Evolutionary conservation across 2,329 filamentous ascomycete species (phyloP), one percentile per base, ranked within the genome.

Genomic region (Cryphonectria naterciae): DNA sequence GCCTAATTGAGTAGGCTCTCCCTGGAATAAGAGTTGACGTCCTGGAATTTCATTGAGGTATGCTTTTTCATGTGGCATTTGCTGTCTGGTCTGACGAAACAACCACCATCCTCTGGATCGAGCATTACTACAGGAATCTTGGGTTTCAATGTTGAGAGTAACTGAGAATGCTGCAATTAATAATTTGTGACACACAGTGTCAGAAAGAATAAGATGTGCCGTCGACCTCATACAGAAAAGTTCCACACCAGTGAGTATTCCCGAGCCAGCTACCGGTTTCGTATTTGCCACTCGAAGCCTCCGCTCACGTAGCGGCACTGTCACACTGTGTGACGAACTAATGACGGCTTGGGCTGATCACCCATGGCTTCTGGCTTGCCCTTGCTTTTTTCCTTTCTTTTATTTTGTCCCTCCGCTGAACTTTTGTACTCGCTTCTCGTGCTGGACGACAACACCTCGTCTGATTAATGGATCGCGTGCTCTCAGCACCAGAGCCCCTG

Each of bases 391-490:
- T 10, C n/a, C n/a, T 60, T 32, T 32, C 3, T 32, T 32, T 32
- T 4, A n/a, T n/a, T 4, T 32, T 32, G 3, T 32, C 32, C 32
- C 32, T 2, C 32, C 58, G 46, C 7, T n/a, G 43, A 22, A 7
- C 17, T 46, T 46, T 22, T 7, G 43, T 49, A 11, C 22, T 19
- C n/a, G 15, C 58, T 62, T 7, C 35, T 62, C 32, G 11, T n/a
- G 13, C 58, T 41, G 15, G 17, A n/a, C 28, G 37, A 15, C 58
- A 13, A 62, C 6, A 62, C 17, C 19, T 37, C 35, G 8, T 39
- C 32, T 37, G 3, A 39, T 17, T 1, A 10, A 72, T 72, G 71
- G 66, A 72, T 25, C 71, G 68, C 54, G 65, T 72, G 28, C 66
- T 71, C 17, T 17, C 70, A 46, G 66, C 71, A 4, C 54, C 68